Conservation (phyloP, 2,329 filamentous ascomycete species). For the Cladophialophora immunda region DNA sequence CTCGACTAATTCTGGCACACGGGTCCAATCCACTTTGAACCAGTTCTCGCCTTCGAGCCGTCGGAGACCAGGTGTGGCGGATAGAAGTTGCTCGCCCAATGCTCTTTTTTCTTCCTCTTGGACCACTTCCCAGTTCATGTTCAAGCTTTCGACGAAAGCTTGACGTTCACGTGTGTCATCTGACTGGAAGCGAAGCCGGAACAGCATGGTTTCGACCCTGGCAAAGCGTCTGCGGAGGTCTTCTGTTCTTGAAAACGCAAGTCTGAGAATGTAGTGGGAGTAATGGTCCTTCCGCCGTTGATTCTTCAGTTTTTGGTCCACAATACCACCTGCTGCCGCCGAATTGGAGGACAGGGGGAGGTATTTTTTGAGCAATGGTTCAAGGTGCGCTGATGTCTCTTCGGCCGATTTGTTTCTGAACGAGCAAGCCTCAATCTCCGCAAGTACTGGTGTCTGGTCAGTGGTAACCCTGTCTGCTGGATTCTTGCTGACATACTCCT, state of each 20-base stretch:
- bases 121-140: slow-evolving; percentile 85
- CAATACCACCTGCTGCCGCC: slow-evolving; percentile 62
- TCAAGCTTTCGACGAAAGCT: slow-evolving; percentile 78
- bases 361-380: slow-evolving; percentile 85
- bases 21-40: slow-evolving; percentile 97
- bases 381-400: slow-evolving; percentile 86
- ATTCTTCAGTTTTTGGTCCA: slow-evolving; percentile 63
- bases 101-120: slow-evolving; percentile 79
- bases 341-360: slow-evolving; percentile 81
- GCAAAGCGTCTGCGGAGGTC: slow-evolving; percentile 87
- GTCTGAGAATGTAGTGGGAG: slow-evolving; percentile 92
- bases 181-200: slow-evolving; percentile 80
- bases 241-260: slow-evolving; percentile 91
- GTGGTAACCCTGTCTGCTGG: slow-evolving; percentile 21
- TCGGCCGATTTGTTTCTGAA: slow-evolving; percentile 88
- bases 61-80: slow-evolving; percentile 60
- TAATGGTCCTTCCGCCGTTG: slow-evolving; percentile 97
- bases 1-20: slow-evolving; percentile 90
- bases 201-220: slow-evolving; percentile 87
- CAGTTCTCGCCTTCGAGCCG: slow-evolving; percentile 79
- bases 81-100: slow-evolving; percentile 68
- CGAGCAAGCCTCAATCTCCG: slow-evolving; percentile 82
- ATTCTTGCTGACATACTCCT: slow-evolving; percentile 65
- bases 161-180: slow-evolving; percentile 77
- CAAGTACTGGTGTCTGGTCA: slow-evolving; percentile 45